Conservation (phyloP, 1,284 basidiomycete species). For the Stygiomarasmius scandens region DNA sequence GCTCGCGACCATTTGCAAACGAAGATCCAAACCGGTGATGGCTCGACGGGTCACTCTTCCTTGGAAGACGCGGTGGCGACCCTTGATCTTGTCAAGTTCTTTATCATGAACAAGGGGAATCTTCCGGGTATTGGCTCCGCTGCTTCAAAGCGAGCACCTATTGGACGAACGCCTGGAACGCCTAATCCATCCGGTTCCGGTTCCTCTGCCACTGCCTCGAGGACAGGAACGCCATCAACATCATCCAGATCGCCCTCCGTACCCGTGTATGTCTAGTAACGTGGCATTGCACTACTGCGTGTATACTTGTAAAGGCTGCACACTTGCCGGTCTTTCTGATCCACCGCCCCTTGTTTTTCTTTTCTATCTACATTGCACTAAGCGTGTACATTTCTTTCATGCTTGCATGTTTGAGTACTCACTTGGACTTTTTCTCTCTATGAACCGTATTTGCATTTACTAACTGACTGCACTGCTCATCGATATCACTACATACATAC, state of each 20-base stretch:
- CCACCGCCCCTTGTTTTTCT: too few species aligned
- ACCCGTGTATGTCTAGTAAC: background rate
- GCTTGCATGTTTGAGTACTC: too few species aligned
- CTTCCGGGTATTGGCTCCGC: background rate
- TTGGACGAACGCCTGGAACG: background rate
- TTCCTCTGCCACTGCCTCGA: background rate
- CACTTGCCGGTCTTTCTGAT: too few species aligned
- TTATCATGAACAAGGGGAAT: constrained; percentile 3
- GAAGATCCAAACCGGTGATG: constrained; percentile 77
- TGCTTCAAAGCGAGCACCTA: background rate
- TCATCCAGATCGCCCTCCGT: background rate
- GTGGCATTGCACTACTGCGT: background rate
- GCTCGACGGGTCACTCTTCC: constrained; percentile 78
- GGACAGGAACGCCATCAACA: background rate
- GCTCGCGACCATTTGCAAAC: constrained; percentile 66
- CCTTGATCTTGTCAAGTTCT: constrained; percentile 77
- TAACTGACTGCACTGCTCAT: too few species aligned
- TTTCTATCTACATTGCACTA: too few species aligned
- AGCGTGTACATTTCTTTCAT: too few species aligned
- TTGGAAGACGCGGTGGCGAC: constrained; percentile 85
- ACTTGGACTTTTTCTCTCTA: too few species aligned
- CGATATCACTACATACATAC: too few species aligned
- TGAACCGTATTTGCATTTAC: too few species aligned
- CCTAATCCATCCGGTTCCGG: background rate
- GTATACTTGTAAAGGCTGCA: background rate